Percentiles rank a stretch among this genome's conserved stretches.
Conservation (phyloP, 164 flowering plant species). For the Berberis thunbergii region DNA sequence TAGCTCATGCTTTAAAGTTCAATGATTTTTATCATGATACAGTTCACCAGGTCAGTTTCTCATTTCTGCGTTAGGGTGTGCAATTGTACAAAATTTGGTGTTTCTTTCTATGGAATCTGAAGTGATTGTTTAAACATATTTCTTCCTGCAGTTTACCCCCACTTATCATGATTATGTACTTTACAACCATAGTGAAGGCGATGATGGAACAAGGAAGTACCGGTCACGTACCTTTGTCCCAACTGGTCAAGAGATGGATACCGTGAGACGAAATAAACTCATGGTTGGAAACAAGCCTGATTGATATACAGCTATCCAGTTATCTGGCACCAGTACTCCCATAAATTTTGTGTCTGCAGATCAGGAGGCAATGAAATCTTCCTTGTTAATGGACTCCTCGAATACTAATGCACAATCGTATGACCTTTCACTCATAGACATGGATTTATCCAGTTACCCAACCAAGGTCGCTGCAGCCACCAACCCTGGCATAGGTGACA, state of each 20-base stretch:
- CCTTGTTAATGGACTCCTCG: slow-evolving; percentile 55
- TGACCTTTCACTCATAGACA: slow-evolving; percentile 63
- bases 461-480: slow-evolving; percentile 50
- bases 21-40: slow-evolving; percentile 97
- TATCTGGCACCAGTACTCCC: slow-evolving; percentile 54
- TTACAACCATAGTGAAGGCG: slow-evolving; percentile 81
- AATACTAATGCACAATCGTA: slow-evolving; percentile 36
- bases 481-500: slow-evolving; percentile 27
- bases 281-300: slow-evolving; percentile 59
- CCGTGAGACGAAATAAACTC: slow-evolving; percentile 65
- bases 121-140: not conserved
- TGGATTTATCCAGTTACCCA: slow-evolving; percentile 59
- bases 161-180: slow-evolving; percentile 97
- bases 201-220: slow-evolving; percentile 75
- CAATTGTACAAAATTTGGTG: not conserved
- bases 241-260: slow-evolving; percentile 94
- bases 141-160: slow-evolving; percentile 78
- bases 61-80: not conserved
- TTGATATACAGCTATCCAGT: slow-evolving; percentile 56
- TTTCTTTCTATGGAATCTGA: not conserved
- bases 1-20: slow-evolving; percentile 81
- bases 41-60: slow-evolving; percentile 73
- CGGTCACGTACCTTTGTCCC: slow-evolving; percentile 98
- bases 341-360: slow-evolving; percentile 23
- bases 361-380: slow-evolving; percentile 52